phyloP scores from a whole-genome alignment of 2,329 filamentous ascomycete species.

The Penicillium sp. region DNA sequence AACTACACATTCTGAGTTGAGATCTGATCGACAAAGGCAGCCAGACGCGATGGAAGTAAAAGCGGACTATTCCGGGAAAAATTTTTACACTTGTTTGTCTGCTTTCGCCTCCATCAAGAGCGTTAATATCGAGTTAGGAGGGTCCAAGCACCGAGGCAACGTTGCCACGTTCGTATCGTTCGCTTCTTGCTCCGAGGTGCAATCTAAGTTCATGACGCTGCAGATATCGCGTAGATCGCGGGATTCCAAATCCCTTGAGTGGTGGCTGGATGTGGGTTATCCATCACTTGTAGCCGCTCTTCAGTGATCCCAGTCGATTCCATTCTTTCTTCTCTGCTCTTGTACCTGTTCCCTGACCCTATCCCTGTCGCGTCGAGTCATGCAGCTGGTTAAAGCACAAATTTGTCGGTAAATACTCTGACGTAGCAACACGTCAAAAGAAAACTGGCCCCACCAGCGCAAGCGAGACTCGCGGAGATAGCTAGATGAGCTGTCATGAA shows the following conservation, averaged over 20 bases:
- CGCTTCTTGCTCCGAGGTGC: background rate
- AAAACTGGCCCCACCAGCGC: background rate
- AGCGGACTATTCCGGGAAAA: constrained; percentile 14
- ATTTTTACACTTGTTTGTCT: background rate
- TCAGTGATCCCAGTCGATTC: background rate
- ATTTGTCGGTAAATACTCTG: background rate
- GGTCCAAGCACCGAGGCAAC: constrained; percentile 22
- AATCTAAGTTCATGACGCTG: constrained; percentile 1
- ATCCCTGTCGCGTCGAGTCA: background rate
- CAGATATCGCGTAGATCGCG: constrained; percentile 6
- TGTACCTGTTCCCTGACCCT: background rate
- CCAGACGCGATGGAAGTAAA: background rate
- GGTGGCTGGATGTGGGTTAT: background rate
- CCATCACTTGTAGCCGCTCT: background rate
- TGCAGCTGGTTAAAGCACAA: background rate
- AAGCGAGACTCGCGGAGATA: constrained; percentile 1
- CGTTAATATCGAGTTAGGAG: constrained; percentile 8
- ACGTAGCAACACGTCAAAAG: background rate
- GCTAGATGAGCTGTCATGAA: background rate
- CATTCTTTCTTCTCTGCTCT: background rate
- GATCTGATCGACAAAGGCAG: constrained; percentile 19
- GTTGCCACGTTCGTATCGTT: constrained; percentile 12
- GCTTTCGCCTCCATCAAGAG: background rate
- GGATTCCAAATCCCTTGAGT: background rate
- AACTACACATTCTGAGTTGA: background rate